Evolutionary conservation across 371 early-diverging fungal genomes (phyloP), one percentile per base, ranked within the genome.

Genomic region (Entomophthora muscae): DNA sequence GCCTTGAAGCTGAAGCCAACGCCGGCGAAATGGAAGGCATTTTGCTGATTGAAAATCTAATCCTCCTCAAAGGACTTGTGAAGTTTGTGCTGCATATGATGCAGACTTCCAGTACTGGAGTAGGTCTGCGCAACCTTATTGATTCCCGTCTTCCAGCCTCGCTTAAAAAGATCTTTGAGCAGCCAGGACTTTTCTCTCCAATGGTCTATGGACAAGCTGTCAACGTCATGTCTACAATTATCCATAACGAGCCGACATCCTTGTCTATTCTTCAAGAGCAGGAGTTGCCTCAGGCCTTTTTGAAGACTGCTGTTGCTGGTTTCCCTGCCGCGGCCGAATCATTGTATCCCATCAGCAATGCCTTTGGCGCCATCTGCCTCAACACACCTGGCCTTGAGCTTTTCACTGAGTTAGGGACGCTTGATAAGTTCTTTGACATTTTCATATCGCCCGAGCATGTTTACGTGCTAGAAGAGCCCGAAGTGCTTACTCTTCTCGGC

Each of bases 171-270:
- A 83, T 94, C 22, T 82, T 96, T 71, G 75, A 82, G 53, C 69
- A 85, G 52, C 79, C 88, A 0, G 72, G 75, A 1, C 70, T 81
- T 7, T 93, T 93, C 27, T 52, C 62, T 3, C 62, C 62, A 2
- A 32, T 52, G 23, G 62, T 61, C n/a, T 61, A 61, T 28, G 32
- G 33, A 2, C 33, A 69, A 77, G 90, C 91, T 0, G 83, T 90
- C 67, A 91, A 93, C 68, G 84, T 95, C 28, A 89, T 89, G 80
- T 83, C 96, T 0, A 93, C 91, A 3, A 88, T 98, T 65, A 89
- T 98, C 52, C 96, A 98, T 71, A 95, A 93, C 67, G 98, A 98
- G 66, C 96, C 98, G 0, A 95, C 96, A 0, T 87, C 84, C 1
- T 73, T 97, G 22, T 68, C 88, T 0, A 89, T 98, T 59, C 74